Percentiles rank a stretch among this genome's conserved stretches.
Evolutionary conservation across 805 yeast genomes (phyloP).

Genomic region (Hanseniaspora clermontiae): DNA sequence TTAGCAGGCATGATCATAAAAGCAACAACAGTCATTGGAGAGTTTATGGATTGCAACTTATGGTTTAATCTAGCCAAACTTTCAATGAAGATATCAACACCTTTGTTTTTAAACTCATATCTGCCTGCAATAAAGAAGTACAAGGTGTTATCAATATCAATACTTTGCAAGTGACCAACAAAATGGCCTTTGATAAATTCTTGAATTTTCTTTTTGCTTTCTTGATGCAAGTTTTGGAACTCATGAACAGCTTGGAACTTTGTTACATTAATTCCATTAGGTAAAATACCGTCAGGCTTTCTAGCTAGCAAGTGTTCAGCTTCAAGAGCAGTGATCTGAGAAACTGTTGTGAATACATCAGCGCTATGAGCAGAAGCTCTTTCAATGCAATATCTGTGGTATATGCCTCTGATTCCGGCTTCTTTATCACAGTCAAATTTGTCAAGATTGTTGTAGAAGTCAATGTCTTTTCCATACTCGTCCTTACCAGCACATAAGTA

Average conservation of each 20-base stretch:
- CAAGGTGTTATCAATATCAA: slow-evolving; percentile 83
- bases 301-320: slow-evolving; percentile 84
- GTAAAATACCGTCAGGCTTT: slow-evolving; percentile 95
- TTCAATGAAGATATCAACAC: slow-evolving; percentile 90
- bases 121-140: slow-evolving; percentile 96
- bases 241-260: slow-evolving; percentile 96
- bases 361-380: slow-evolving; percentile 92
- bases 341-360: slow-evolving; percentile 94
- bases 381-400: slow-evolving; percentile 93
- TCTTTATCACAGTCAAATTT: slow-evolving; percentile 91
- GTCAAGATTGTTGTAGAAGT: slow-evolving; percentile 82
- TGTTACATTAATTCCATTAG: slow-evolving; percentile 90
- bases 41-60: slow-evolving; percentile 63
- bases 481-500: slow-evolving; percentile 95
- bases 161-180: slow-evolving; percentile 81
- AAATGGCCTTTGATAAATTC: slow-evolving; percentile 95
- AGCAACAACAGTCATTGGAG: slow-evolving; percentile 88
- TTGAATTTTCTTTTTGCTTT: slow-evolving; percentile 79
- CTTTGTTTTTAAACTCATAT: slow-evolving; percentile 91
- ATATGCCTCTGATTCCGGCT: slow-evolving; percentile 95
- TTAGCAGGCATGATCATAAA: slow-evolving; percentile 97
- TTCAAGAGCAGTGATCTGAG: slow-evolving; percentile 94
- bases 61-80: slow-evolving; percentile 85
- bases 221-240: slow-evolving; percentile 90
- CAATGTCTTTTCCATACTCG: slow-evolving; percentile 92